Evolutionary conservation across 73 alveolate genomes (phyloP), one percentile per base, ranked within the genome.

Genomic region (Symbiodinium pilosum): DNA sequence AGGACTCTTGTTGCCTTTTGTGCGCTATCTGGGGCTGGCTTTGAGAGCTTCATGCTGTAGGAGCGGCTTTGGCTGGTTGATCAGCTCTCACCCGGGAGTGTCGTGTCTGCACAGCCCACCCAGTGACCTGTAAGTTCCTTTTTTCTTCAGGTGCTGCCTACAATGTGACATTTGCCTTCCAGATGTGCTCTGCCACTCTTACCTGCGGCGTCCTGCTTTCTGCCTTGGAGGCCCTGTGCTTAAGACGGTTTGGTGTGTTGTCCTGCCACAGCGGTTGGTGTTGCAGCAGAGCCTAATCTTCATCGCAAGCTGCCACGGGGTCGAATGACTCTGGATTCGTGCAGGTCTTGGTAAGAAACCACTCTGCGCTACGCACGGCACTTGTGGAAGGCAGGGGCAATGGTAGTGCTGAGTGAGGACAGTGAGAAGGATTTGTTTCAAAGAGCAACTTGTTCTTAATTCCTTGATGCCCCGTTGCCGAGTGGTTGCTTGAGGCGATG

Each of bases 161-260:
- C 96, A 91, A 91, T 81, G 87, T 91, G 75, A 73, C 96, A 24
- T 91, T 91, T 51, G 96, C 96, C 88, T 69, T 64, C 77, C 87
- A 83, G 42, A 24, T 64, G 47, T 41, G 21, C 42, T 8, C 38
- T 77, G 54, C 34, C 51, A 16, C 47, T 26, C 47, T 26, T 36
- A 43, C 95, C 30, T 30, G n/a, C 41, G 47, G 18, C 47, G 73
- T 16, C 51, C 77, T 91, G 41, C 81, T 69, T 32, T 28, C 40
- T 18, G 87, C 88, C 16, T 38, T 91, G 51, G 81, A 64, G 81
- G 81, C 81, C 2, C 32, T 26, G 26, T 26, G 73, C 73, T n/a
- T 26, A 24, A 54, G 71, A 54, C 73, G 20, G 73, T n/a, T 54
- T 54, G n/a, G n/a, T n/a, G n/a, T n/a, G n/a, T n/a, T n/a, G n/a